Base-by-base conservation (phyloP, 139 green algal genomes). In the Nannochloris sp. region DNA sequence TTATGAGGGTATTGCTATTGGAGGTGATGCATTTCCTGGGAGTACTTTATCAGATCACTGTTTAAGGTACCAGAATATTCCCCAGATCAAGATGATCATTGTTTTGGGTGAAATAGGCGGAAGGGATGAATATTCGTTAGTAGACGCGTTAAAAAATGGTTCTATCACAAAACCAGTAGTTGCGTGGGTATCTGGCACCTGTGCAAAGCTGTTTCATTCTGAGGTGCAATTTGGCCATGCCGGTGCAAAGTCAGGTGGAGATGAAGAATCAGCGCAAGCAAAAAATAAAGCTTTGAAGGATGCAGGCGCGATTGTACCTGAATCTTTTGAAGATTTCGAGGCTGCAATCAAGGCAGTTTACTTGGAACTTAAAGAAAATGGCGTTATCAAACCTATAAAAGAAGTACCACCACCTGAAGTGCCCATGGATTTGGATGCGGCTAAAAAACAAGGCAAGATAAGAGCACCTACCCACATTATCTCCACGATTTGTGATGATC, bases 141-240 rank as follows among this genome's bases (percentile, higher is more conserved):
- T 95, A 56, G 73, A 86, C 6, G 85, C 77, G 14, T 71, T 97
- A 12, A 87, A 87, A 74, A 54, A 64, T 1, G 78, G 80, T 29
- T 24, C 62, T 34, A 77, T 97, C 37, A 93, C 82, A 27, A 97
- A 97, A 81, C 91, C 91, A 2, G 90, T 97, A 62, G 85, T 96
- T 58, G 88, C 89, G 2, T 86, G 85, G 85, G 90, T 96, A 31
- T 71, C 61, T 62, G 54, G 91, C 70, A 97, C 91, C 7, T 97
- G 92, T 69, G 91, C 91, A 36, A 92, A 83, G 67, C 85, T 97
- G 36, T 97, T 97, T 81, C 89, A 88, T 61, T 88, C 74, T 55
- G 91, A 97, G 80, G 91, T 97, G 63, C 91, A 97, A 79, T 97
- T 97, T 80, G 91, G 91, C 2, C 91, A 97, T 61, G 91, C 91